Evolutionary conservation across 2,329 filamentous ascomycete species (phyloP), one percentile per base, ranked within the genome.

Genomic region (Dryadomyces sulphureus): DNA sequence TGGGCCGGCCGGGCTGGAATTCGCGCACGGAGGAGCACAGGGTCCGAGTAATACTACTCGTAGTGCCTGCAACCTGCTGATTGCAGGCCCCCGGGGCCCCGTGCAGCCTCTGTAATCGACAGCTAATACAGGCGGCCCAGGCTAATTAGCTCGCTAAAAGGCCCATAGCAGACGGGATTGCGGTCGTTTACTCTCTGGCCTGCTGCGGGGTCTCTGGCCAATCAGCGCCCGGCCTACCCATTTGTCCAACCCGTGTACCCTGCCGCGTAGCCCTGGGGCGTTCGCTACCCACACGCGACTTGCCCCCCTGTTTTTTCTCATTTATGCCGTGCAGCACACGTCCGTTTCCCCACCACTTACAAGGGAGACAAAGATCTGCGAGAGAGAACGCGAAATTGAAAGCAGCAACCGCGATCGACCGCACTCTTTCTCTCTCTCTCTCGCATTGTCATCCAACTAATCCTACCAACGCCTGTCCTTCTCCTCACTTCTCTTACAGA

Each of bases 381-480:
- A 24, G 46, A 24, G 46, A 36, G 17, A 19, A 49, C 49, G 51
- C 51, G 49, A 51, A 46, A 42, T 38, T 43, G 45, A 47, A 49
- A 49, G 50, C 45, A 39, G 51, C 40, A 52, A 50, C 47, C 49
- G 49, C 51, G 51, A 52, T 51, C 46, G 43, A 49, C 48, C 45
- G 24, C 17, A n/a, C 38, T 38, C 43, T 30, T 30, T n/a, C n/a
- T n/a, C n/a, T n/a, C n/a, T n/a, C n/a, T n/a, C n/a, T n/a, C 22
- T 43, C 35, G 45, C 46, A 48, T 48, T 52, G 46, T 47, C 50
- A 48, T 51, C 47, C 45, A 49, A 49, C 46, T 45, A 50, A 51
- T 47, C 46, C 45, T 49, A 47, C 27, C 47, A 41, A 47, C 47
- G 38, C 16, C 20, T 32, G n/a, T 32, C 30, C n/a, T 34, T 43